Evolutionary conservation across 2,329 filamentous ascomycete species (phyloP), one percentile per base, ranked within the genome.

Genomic region (Sphaerostilbella broomeana): DNA sequence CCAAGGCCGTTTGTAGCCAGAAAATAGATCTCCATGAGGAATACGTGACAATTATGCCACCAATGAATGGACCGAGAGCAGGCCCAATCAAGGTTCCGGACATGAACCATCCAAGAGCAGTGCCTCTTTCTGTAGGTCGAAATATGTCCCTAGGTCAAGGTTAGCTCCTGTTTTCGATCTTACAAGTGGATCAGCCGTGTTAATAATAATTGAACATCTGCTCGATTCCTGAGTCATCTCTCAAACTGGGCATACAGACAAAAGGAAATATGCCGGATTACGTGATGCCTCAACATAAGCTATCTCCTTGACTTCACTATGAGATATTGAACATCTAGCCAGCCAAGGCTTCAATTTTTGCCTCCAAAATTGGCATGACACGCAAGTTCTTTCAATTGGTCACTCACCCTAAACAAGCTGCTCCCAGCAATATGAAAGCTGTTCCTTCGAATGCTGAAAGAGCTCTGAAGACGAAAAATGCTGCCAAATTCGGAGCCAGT

Each of bases 31-130:
- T 71, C 85, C 85, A 90, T 2, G 70, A 74, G 6, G 71, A 69
- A 58, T 78, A 87, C 0, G 83, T 88, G 12, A 88, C 81, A 35
- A 90, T 85, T 30, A 87, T 78, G 17, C 84, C 85, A 39, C 84
- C 77, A 8, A 88, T 66, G 51, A 86, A 84, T 1, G 77, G 75
- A 0, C 84, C 82, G 52, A 84, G 68, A 1, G 78, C 79, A 6
- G 84, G 84, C 0, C 84, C 84, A 31, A 86, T 76, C 0, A 88
- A 64, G 0, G 80, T 85, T 0, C 83, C 83, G 0, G 72, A 77
- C 26, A 86, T 58, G 51, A 86, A 86, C 79, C 80, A 88, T 1
- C 81, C 78, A 9, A 86, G 72, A 2, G 82, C 84, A 3, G 81
- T 86, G 3, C 77, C 84, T 18, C 85, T 73, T 47, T 84, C 79